phyloP scores from a whole-genome alignment of 768 basidiomycete species.

The Pleurotus pulmonarius region DNA sequence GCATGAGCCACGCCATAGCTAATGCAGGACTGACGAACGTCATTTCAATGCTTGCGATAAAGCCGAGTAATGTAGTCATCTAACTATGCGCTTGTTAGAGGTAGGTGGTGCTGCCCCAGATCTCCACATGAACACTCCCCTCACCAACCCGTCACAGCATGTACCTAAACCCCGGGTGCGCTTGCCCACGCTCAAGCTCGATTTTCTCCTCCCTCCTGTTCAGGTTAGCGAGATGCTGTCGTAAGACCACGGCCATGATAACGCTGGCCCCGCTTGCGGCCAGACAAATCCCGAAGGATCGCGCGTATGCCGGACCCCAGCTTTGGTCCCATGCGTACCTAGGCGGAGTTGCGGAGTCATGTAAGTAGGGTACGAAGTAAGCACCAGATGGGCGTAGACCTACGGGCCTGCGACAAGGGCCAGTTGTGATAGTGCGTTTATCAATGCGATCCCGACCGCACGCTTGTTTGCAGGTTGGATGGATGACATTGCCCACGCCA shows the following conservation, averaged over 20 bases:
- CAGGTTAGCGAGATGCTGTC: conserved; percentile 19
- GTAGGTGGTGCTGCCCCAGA: too few species aligned
- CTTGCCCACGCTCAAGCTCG: neutral
- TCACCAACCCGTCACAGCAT: neutral
- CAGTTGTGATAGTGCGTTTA: conserved; percentile 62
- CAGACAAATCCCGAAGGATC: conserved; percentile 57
- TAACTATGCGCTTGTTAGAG: too few species aligned
- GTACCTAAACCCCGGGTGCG: neutral
- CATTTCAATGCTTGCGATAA: too few species aligned
- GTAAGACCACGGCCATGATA: conserved; percentile 28
- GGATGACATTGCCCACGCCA: conserved; percentile 23
- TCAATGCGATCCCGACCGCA: conserved; percentile 60
- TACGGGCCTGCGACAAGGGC: conserved; percentile 58
- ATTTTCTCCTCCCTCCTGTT: conserved; percentile 21
- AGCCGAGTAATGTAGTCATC: too few species aligned
- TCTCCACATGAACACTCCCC: too few species aligned
- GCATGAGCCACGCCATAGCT: too few species aligned
- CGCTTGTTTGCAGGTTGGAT: conserved; percentile 65
- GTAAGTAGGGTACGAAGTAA: neutral
- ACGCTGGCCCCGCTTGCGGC: conserved; percentile 36
- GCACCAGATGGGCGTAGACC: conserved; percentile 15
- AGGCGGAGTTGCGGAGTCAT: neutral
- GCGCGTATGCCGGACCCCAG: conserved; percentile 50
- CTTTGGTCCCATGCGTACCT: conserved; percentile 46
- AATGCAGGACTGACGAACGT: too few species aligned